Conservation (phyloP, 2,329 filamentous ascomycete genomes). For the Sordariomycetes sp. region DNA sequence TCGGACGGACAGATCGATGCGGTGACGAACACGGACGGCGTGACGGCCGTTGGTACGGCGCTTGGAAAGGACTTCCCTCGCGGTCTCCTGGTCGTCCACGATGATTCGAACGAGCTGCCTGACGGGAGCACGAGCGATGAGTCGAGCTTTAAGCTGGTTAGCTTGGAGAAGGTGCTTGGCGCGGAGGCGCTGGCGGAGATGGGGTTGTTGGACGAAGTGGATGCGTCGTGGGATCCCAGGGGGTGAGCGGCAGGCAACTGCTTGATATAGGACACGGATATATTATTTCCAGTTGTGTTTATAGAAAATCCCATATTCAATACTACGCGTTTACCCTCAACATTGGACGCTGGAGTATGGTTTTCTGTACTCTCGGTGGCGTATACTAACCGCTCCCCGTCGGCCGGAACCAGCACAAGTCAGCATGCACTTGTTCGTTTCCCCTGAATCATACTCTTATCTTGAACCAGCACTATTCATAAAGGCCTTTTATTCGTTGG, state of each 20-base stretch:
- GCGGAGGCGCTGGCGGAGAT: constrained; percentile 6
- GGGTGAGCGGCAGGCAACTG: neutral
- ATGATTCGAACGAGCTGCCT: constrained; percentile 36
- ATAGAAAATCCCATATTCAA: no score
- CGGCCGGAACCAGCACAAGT: no score
- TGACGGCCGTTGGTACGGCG: constrained; percentile 28
- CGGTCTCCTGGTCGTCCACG: constrained; percentile 35
- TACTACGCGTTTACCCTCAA: no score
- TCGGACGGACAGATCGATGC: constrained; percentile 26
- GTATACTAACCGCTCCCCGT: no score
- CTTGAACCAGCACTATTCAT: no score
- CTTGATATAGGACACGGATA: no score
- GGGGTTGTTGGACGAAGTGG: constrained; percentile 1
- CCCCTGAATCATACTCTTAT: no score
- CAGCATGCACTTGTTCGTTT: no score
- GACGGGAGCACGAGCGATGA: constrained; percentile 28
- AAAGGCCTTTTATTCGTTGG: no score
- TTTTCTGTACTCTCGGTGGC: no score
- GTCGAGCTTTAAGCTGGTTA: constrained; percentile 37
- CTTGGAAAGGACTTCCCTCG: constrained; percentile 26
- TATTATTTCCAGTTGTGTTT: no score
- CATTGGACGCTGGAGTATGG: no score
- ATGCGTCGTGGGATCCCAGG: constrained; percentile 2
- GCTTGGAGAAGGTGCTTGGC: constrained; percentile 23
- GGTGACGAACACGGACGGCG: constrained; percentile 39